Base-by-base conservation (phyloP, 768 basidiomycete species). In the Agaricus subrufescens region DNA sequence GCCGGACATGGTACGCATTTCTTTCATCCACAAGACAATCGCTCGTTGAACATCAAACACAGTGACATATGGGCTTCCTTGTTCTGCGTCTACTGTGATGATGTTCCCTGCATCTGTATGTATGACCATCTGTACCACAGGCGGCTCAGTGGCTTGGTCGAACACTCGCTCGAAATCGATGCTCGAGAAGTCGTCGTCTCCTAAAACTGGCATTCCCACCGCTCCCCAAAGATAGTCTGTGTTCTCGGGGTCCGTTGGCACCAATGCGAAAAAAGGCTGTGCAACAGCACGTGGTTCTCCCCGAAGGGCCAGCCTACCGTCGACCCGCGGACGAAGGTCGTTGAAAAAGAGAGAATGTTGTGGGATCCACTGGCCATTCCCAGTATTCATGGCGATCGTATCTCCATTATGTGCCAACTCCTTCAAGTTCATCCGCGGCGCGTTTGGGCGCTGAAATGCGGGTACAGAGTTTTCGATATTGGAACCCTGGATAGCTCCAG, bases 141-240 rank as follows among this genome's bases (percentile, higher is more conserved):
- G 31, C 38, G 53, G 53, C n/a, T 48, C 46, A 15, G 53, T 54
- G 27, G 53, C 46, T 48, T 45, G 46, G 26, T 47, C 53, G 46
- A 46, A 14, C 12, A 38, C n/a, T 26, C 39, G 45, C 38, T 48
- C 53, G 31, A 54, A 54, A 46, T 46, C 26, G 7, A 54, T n/a
- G 40, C 46, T 10, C 12, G 10, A n/a, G 7, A 5, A 3, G 39
- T 15, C 14, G 23, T 54, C 25, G 19, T 27, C 2, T 9, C 7
- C 15, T 34, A 34, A 11, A 26, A 47, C 37, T 27, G 46, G 8
- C 47, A 9, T 26, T 3, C 34, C 23, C 2, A 54, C 39, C 12
- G 45, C 53, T 2, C 46, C 53, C 53, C 53, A 48, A n/a, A 54
- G 46, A 31, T 54, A 46, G 11, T 19, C 19, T 19, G 19, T 19